Evolutionary conservation across 257 asterid species (phyloP).

Genomic region (Petunia secreta): DNA sequence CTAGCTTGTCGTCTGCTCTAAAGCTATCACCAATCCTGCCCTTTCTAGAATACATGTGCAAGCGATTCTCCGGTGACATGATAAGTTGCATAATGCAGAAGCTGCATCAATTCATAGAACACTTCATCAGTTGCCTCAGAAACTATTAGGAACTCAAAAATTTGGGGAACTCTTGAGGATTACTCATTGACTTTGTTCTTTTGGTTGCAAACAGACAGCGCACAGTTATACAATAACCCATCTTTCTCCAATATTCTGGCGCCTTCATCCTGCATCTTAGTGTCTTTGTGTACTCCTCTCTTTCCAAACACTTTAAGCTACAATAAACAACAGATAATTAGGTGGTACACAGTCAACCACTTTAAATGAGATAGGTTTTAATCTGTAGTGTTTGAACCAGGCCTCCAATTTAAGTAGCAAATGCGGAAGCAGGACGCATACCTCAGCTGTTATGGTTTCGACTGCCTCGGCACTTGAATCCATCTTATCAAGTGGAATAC

Average conservation of each 20-base stretch:
- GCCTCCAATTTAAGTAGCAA: neutral
- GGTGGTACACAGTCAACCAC: no score
- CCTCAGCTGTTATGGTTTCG: slow-evolving; percentile 64
- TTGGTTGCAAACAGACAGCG: slow-evolving; percentile 52
- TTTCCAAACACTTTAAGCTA: slow-evolving; percentile 86
- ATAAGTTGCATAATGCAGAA: slow-evolving; percentile 65
- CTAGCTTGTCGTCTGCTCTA: slow-evolving; percentile 50
- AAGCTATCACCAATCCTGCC: slow-evolving; percentile 62
- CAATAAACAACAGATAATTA: neutral
- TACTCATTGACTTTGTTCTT: slow-evolving; percentile 65
- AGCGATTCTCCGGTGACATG: slow-evolving; percentile 52
- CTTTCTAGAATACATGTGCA: slow-evolving; percentile 70
- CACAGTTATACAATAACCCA: slow-evolving; percentile 77
- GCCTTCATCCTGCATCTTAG: slow-evolving; percentile 66
- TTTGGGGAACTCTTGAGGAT: neutral
- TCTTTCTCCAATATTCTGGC: slow-evolving; percentile 74
- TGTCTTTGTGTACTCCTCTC: slow-evolving; percentile 85
- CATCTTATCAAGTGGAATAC: slow-evolving; percentile 66
- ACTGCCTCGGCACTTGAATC: slow-evolving; percentile 69
- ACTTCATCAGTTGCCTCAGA: neutral
- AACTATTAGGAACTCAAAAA: neutral
- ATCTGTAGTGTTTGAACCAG: neutral
- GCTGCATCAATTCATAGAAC: slow-evolving; percentile 37
- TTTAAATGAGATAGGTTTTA: no score
- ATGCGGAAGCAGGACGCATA: neutral